These are phyloP conservation scores for Trichoderma harzianum DNA, from an alignment of 2,329 filamentous ascomycete genomes.

Conservation along the genomic window DNA sequence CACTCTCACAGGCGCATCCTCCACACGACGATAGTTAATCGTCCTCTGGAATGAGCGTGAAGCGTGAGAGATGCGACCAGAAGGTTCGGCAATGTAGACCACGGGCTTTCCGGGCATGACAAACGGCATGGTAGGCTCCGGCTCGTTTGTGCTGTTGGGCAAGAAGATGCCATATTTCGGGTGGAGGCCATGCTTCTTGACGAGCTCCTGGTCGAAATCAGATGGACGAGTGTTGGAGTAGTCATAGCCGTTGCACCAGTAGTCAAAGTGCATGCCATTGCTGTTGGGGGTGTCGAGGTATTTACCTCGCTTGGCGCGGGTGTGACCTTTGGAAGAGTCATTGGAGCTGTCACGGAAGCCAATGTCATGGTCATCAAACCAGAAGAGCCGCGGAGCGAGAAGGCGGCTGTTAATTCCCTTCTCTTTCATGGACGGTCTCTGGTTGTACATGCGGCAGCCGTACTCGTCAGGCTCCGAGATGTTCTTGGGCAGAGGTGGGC, in stretches of 20 bases:
- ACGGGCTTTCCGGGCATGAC: constrained; percentile 47
- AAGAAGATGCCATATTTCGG: constrained; percentile 53
- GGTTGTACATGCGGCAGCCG: constrained; percentile 46
- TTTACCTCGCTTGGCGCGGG: constrained; percentile 50
- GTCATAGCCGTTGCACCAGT: constrained; percentile 52
- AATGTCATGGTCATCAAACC: constrained; percentile 53
- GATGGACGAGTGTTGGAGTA: constrained; percentile 45
- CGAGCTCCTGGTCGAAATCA: constrained; percentile 49
- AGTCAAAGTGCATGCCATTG: constrained; percentile 53
- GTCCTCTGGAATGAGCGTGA: constrained; percentile 43
- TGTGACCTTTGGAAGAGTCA: constrained; percentile 51
- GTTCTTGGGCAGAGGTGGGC: constrained; percentile 38
- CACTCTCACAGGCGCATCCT: constrained; percentile 33
- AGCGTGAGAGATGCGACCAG: constrained; percentile 46
- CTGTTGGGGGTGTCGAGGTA: constrained; percentile 54
- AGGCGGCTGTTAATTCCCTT: constrained; percentile 52
- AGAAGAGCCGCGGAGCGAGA: constrained; percentile 44
- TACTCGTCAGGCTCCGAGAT: constrained; percentile 48
- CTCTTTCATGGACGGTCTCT: constrained; percentile 39
- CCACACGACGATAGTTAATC: constrained; percentile 33
- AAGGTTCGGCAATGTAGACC: constrained; percentile 46
- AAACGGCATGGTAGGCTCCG: constrained; percentile 38
- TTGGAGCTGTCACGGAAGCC: constrained; percentile 59
- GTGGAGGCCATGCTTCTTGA: constrained; percentile 50
- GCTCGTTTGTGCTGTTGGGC: constrained; percentile 44